phyloP scores from a whole-genome alignment of 495 filamentous ascomycete genomes.

The Staphylotrichum longicolle region DNA sequence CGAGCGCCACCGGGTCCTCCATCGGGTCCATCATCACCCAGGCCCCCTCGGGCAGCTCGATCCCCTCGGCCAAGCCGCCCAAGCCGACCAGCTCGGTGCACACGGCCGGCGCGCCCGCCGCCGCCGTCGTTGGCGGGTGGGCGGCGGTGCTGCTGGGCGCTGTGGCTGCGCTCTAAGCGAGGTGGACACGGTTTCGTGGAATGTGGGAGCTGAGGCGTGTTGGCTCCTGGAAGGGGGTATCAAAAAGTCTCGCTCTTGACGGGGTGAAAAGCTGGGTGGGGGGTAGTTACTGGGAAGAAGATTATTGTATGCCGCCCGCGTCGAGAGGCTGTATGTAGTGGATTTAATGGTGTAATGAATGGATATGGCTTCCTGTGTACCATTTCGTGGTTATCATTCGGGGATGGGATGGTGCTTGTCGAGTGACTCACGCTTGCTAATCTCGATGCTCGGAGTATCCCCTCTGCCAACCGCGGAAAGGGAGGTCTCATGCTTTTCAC shows the following conservation, averaged over 20 bases:
- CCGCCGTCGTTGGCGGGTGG: constrained; percentile 22
- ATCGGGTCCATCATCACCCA: constrained; percentile 6
- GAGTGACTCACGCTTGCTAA: too few relatives aligned
- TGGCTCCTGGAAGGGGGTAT: not conserved
- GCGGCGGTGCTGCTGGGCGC: constrained; percentile 32
- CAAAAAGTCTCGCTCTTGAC: not conserved
- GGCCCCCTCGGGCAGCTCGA: not conserved
- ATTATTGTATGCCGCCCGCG: too few relatives aligned
- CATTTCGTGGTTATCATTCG: too few relatives aligned
- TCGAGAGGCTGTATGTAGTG: too few relatives aligned
- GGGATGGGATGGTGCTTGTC: too few relatives aligned
- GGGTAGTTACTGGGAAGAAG: too few relatives aligned
- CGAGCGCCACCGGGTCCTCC: not conserved
- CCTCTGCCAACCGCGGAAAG: too few relatives aligned
- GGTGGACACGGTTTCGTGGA: not conserved
- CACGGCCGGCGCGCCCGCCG: constrained; percentile 28
- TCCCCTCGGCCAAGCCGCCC: not conserved
- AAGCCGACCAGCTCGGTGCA: constrained; percentile 9
- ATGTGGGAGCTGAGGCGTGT: not conserved
- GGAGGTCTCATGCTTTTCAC: not conserved
- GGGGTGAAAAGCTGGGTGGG: too few relatives aligned
- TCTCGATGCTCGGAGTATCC: too few relatives aligned
- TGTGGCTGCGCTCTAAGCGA: constrained; percentile 31
- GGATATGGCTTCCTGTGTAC: too few relatives aligned
- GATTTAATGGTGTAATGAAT: too few relatives aligned